Percentiles rank a stretch among this genome's conserved stretches.
Conservation (phyloP, 306 rosid species). For the Malus asiatica region DNA sequence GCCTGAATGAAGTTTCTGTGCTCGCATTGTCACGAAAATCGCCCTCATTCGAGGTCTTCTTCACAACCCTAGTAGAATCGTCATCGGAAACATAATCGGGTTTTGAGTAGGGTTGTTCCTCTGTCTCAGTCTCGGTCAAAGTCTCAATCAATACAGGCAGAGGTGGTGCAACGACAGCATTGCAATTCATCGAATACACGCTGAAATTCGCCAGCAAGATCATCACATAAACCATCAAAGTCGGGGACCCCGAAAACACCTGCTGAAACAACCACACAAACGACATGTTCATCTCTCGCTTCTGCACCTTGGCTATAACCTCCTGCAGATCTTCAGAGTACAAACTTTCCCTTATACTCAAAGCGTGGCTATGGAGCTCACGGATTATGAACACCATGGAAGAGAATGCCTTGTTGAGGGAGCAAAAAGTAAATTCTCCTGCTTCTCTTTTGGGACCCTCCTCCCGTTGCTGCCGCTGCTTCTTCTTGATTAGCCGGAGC, state of each 20-base stretch:
- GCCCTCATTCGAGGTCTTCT: background rate
- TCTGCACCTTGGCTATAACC: constrained; percentile 34
- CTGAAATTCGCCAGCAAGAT: constrained; percentile 57
- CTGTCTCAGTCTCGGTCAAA: background rate
- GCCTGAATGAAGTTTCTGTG: background rate
- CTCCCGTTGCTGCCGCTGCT: constrained; percentile 29
- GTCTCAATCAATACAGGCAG: constrained; percentile 8
- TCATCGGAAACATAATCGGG: background rate
- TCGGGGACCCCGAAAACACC: constrained; percentile 59
- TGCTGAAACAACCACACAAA: constrained; percentile 73
- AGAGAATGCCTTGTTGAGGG: constrained; percentile 50
- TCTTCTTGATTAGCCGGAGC: constrained; percentile 57
- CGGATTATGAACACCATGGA: constrained; percentile 52
- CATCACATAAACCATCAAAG: constrained; percentile 61
- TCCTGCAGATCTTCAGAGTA: constrained; percentile 49
- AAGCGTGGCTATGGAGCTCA: constrained; percentile 56
- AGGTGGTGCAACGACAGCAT: constrained; percentile 18
- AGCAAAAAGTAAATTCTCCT: constrained; percentile 26
- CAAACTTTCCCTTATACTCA: constrained; percentile 42
- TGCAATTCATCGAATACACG: constrained; percentile 40
- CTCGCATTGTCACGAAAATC: background rate
- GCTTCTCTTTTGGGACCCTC: constrained; percentile 18
- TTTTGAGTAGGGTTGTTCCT: constrained; percentile 6
- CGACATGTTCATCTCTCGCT: constrained; percentile 56
- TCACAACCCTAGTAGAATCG: constrained; percentile 1